These are phyloP conservation scores for Cutaneotrichosporon cutaneum DNA, from an alignment of 1,284 basidiomycete genomes.

Conservation along the genomic window DNA sequence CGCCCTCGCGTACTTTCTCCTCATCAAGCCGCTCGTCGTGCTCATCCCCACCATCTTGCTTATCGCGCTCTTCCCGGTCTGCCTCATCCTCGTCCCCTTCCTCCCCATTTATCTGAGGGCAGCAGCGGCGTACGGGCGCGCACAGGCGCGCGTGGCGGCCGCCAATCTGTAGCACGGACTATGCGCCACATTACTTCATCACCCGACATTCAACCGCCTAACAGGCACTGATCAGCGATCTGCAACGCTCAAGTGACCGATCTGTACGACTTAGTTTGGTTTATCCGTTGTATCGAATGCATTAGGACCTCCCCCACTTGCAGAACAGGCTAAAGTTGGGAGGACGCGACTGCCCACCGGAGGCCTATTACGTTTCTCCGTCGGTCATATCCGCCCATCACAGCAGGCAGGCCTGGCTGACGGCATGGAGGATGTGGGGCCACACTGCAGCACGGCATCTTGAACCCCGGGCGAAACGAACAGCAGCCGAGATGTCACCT, in stretches of 20 bases:
- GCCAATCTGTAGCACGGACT: constrained; percentile 36
- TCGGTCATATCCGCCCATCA: constrained; percentile 7
- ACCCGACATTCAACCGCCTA: background rate
- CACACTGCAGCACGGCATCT: background rate
- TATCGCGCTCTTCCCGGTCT: constrained; percentile 39
- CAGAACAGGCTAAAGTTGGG: background rate
- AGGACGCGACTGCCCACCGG: background rate
- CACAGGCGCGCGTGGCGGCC: constrained; percentile 48
- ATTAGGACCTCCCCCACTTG: background rate
- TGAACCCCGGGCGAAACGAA: background rate
- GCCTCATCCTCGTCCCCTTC: constrained; percentile 33
- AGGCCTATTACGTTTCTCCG: background rate
- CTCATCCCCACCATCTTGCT: constrained; percentile 46
- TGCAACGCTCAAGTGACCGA: background rate
- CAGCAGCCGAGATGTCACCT: background rate
- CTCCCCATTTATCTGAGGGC: constrained; percentile 44
- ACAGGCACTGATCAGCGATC: background rate
- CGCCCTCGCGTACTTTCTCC: constrained; percentile 49
- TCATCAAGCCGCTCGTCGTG: constrained; percentile 50
- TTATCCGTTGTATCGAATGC: background rate
- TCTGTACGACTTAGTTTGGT: background rate
- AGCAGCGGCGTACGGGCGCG: constrained; percentile 41
- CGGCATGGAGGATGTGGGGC: background rate
- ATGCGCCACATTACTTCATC: background rate
- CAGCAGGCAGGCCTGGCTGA: background rate